Conservation (phyloP, 2,329 filamentous ascomycete species). For the Xylaria sp. region DNA sequence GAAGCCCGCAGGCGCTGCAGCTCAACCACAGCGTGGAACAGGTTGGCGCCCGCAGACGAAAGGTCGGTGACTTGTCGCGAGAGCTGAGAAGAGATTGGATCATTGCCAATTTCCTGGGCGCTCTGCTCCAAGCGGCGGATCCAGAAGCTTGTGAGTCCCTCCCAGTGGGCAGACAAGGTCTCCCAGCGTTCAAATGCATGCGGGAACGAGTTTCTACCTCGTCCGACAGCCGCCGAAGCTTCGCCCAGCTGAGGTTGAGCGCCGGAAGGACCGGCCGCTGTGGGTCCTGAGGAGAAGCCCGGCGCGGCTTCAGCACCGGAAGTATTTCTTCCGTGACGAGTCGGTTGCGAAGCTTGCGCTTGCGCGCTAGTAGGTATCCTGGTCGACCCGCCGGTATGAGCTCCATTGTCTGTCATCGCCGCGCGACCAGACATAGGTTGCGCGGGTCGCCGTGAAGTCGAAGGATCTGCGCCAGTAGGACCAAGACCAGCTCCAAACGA, state of each 20-base stretch:
- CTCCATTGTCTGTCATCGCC: slow-evolving; percentile 22
- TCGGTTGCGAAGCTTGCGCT: slow-evolving; percentile 28
- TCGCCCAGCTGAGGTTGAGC: slow-evolving; percentile 39
- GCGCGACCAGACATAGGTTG: slow-evolving; percentile 29
- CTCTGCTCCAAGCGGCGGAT: slow-evolving; percentile 91
- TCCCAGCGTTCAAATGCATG: slow-evolving; percentile 99
- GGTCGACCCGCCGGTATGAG: slow-evolving; percentile 20
- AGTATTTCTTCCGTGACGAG: slow-evolving; percentile 29
- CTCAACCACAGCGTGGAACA: slow-evolving; percentile 97
- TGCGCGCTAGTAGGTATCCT: slow-evolving; percentile 22
- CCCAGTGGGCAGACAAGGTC: slow-evolving; percentile 95
- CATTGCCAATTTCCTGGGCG: slow-evolving; percentile 78
- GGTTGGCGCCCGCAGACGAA: slow-evolving; percentile 93
- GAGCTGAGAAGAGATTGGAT: slow-evolving; percentile 84
- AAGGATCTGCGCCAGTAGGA: slow-evolving; percentile 21
- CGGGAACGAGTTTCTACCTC: slow-evolving; percentile 74
- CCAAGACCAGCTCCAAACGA: slow-evolving; percentile 25
- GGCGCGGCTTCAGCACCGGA: slow-evolving; percentile 25
- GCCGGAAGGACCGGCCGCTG: slow-evolving; percentile 38
- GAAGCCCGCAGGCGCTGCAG: slow-evolving; percentile 90
- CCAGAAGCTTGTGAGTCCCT: slow-evolving; percentile 96
- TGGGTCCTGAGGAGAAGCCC: slow-evolving; percentile 23
- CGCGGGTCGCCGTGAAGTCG: slow-evolving; percentile 25
- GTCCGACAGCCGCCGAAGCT: slow-evolving; percentile 31
- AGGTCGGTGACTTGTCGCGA: slow-evolving; percentile 94